phyloP scores from a whole-genome alignment of 306 rosid species.

The Psophocarpus tetragonolobus region DNA sequence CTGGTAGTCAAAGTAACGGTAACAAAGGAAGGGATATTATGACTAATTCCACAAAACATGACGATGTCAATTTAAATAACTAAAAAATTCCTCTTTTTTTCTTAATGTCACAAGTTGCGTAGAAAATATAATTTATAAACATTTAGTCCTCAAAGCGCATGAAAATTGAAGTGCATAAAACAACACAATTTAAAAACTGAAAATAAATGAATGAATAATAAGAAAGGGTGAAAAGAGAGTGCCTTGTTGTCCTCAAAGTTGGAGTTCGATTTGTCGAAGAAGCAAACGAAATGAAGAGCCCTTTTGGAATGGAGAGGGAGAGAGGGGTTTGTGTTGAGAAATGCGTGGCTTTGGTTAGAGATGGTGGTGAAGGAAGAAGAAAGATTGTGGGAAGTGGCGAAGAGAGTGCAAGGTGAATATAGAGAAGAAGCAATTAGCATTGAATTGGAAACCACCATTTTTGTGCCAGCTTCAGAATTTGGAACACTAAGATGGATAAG shows the following conservation, averaged over 20 bases:
- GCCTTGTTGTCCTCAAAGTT: constrained; percentile 57
- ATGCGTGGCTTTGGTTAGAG: constrained; percentile 34
- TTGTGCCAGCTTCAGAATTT: not conserved
- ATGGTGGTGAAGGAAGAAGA: constrained; percentile 37
- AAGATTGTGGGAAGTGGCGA: constrained; percentile 34
- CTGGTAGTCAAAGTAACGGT: no score
- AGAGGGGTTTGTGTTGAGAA: constrained; percentile 38
- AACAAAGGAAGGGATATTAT: no score
- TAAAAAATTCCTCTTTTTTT: no score
- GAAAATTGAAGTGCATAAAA: not conserved
- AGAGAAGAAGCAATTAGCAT: constrained; percentile 35
- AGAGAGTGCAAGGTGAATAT: constrained; percentile 33
- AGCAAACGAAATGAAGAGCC: constrained; percentile 46
- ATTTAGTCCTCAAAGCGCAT: not conserved
- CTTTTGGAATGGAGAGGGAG: constrained; percentile 29
- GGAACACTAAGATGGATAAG: not conserved
- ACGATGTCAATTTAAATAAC: no score
- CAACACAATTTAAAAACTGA: not conserved
- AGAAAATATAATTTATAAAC: not conserved
- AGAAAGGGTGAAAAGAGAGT: not conserved
- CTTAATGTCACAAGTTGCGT: not conserved
- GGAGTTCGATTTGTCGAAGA: constrained; percentile 55
- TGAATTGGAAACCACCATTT: constrained; percentile 42
- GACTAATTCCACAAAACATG: no score
- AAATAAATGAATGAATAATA: constrained; percentile 6